A percentile compares a stretch with the other conserved stretches of the same genome.
Evolutionary conservation across 139 green algal genomes (phyloP).

Genomic region (Micractinium sp.): DNA sequence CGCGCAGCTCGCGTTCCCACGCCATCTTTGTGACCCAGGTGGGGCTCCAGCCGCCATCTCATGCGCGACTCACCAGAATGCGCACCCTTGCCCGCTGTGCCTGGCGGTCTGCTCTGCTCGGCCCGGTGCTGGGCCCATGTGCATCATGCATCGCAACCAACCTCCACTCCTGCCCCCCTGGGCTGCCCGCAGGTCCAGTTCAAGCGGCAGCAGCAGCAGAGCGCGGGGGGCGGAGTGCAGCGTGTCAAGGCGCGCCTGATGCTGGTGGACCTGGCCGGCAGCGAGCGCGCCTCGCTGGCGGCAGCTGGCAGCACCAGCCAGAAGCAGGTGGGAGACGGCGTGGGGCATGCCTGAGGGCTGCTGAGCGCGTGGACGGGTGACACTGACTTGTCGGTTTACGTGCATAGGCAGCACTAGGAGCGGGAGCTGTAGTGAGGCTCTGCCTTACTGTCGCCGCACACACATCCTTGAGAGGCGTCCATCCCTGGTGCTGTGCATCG

Average conservation of each 20-base stretch:
- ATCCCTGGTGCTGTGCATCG: no score
- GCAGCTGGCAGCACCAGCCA: slow-evolving; percentile 1
- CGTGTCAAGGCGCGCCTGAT: slow-evolving; percentile 34
- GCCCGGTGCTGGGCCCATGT: neutral
- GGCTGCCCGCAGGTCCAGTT: slow-evolving; percentile 11
- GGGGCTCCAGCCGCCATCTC: no score
- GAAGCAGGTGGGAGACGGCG: slow-evolving; percentile 5
- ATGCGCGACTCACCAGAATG: neutral
- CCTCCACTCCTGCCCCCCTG: neutral
- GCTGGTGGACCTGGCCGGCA: slow-evolving; percentile 41
- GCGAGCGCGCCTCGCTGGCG: slow-evolving; percentile 23
- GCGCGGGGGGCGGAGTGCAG: slow-evolving; percentile 1
- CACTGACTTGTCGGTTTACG: neutral
- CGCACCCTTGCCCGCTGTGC: neutral
- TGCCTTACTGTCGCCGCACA: neutral
- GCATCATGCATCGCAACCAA: no score
- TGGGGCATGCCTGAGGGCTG: neutral
- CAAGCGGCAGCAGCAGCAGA: neutral
- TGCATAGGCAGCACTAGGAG: neutral
- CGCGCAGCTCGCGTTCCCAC: slow-evolving; percentile 22
- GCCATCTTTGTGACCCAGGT: slow-evolving; percentile 39
- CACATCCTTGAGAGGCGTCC: neutral
- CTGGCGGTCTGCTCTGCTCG: neutral
- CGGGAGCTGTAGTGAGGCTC: no score
- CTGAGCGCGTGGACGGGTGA: neutral